These are phyloP conservation scores for Euphorbia peplus DNA, from an alignment of 345 rosid species.

Conservation along the genomic window DNA sequence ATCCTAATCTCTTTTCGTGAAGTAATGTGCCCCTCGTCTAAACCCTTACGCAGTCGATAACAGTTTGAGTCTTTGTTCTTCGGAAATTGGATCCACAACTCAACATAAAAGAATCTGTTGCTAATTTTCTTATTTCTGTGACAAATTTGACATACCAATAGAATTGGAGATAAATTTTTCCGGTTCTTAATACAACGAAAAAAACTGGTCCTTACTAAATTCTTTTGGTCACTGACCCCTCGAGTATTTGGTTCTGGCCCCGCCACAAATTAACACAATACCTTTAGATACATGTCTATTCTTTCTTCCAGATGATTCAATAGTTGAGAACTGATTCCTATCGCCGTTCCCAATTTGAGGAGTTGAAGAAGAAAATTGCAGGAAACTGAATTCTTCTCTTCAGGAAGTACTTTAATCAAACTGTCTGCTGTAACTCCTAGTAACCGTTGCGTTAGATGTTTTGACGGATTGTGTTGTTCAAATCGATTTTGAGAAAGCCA, in stretches of 20 bases:
- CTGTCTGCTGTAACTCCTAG: constrained; percentile 37
- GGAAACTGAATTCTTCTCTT: constrained; percentile 41
- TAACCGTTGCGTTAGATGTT: constrained; percentile 25
- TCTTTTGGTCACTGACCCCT: too few species aligned
- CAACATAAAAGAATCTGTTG: too few species aligned
- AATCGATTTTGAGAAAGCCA: constrained; percentile 40
- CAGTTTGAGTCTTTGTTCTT: constrained; percentile 35
- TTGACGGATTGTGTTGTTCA: constrained; percentile 25
- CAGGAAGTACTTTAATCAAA: constrained; percentile 44
- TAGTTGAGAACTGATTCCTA: constrained; percentile 35
- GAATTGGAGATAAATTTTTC: too few species aligned
- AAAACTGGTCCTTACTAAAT: too few species aligned
- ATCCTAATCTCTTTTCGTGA: constrained; percentile 35
- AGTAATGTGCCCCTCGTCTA: constrained; percentile 18
- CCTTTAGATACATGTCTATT: constrained; percentile 52
- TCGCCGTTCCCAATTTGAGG: constrained; percentile 36
- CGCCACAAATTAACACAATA: too few species aligned
- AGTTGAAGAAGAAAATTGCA: constrained; percentile 56
- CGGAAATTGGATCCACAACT: constrained; percentile 19
- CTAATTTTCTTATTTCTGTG: too few species aligned
- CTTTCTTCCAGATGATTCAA: constrained; percentile 28
- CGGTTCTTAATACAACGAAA: too few species aligned
- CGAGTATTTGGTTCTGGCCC: too few species aligned
- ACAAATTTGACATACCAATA: too few species aligned
- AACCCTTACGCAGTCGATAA: constrained; percentile 21